phyloP scores from a whole-genome alignment of 768 basidiomycete genomes.

The Trametes elegans region DNA sequence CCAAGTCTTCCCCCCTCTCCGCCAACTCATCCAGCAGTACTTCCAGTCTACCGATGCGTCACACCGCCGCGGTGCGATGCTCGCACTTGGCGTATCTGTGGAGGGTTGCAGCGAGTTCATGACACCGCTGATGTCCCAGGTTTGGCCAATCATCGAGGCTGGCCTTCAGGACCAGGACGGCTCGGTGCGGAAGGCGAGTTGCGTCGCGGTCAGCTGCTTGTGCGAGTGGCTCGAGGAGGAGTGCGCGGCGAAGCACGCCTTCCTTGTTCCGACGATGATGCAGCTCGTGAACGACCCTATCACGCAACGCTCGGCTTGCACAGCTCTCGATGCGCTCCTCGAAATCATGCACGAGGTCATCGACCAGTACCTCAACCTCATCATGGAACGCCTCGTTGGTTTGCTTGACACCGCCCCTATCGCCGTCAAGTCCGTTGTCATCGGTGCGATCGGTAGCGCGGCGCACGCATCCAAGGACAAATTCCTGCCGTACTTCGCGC shows the following conservation, averaged over 20 bases:
- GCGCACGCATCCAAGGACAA: constrained; percentile 92
- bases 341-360: constrained; percentile 92
- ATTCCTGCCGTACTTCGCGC: constrained; percentile 93
- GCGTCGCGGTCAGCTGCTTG: constrained; percentile 91
- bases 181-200: constrained; percentile 91
- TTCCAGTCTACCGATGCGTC: constrained; percentile 77
- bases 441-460: constrained; percentile 96
- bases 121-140: constrained; percentile 84
- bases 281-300: constrained; percentile 80
- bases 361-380: constrained; percentile 84
- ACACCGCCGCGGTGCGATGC: constrained; percentile 88
- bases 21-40: constrained; percentile 78
- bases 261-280: constrained; percentile 93
- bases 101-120: constrained; percentile 99
- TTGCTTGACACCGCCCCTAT: constrained; percentile 87
- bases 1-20: constrained; percentile 94
- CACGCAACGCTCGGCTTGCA: constrained; percentile 93
- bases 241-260: constrained; percentile 75
- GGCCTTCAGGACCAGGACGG: constrained; percentile 84
- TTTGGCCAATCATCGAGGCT: constrained; percentile 93
- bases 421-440: constrained; percentile 88
- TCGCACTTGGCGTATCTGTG: constrained; percentile 91
- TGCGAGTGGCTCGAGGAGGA: constrained; percentile 98
- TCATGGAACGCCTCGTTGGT: constrained; percentile 91
- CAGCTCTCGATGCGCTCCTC: constrained; percentile 92